Evolutionary conservation across 768 basidiomycete genomes (phyloP).

Genomic region (Dentipellis fragilis): DNA sequence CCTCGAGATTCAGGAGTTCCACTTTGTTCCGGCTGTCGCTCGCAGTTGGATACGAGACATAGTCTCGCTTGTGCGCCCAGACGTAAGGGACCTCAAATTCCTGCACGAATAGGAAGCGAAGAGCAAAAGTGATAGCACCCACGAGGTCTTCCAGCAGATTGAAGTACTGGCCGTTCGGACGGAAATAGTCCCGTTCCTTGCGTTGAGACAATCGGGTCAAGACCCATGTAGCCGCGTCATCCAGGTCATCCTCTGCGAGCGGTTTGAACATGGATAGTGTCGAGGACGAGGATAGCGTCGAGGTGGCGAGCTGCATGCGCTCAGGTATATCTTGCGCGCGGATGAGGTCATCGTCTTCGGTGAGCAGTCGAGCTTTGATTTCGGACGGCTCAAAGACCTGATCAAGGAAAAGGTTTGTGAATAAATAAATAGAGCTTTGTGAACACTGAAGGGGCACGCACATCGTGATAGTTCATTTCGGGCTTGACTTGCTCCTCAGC

Average conservation of each 20-base stretch:
- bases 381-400: slow-evolving; percentile 98
- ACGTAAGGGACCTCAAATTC: slow-evolving; percentile 93
- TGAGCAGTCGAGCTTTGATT: slow-evolving; percentile 80
- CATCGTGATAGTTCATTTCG: slow-evolving; percentile 81
- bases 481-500: slow-evolving; percentile 49
- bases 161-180: slow-evolving; percentile 46
- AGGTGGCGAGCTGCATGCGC: slow-evolving; percentile 86
- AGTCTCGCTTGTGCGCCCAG: slow-evolving; percentile 88
- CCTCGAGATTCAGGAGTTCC: slow-evolving; percentile 66
- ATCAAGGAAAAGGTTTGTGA: slow-evolving; percentile 9
- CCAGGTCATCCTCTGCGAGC: slow-evolving; percentile 63
- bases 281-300: slow-evolving; percentile 64
- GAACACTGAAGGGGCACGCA: slow-evolving; percentile 27
- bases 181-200: slow-evolving; percentile 68
- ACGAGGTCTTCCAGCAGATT: slow-evolving; percentile 61
- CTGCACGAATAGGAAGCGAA: slow-evolving; percentile 78
- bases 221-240: slow-evolving; percentile 83
- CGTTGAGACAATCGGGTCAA: slow-evolving; percentile 63
- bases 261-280: slow-evolving; percentile 50
- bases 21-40: slow-evolving; percentile 47
- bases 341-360: slow-evolving; percentile 90
- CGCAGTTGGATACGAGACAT: slow-evolving; percentile 75
- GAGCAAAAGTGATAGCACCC: slow-evolving; percentile 65
- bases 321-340: slow-evolving; percentile 88
- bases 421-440: slow-evolving; percentile 1